A percentile compares a stretch with the other conserved stretches of the same genome.
Evolutionary conservation across 306 rosid genomes (phyloP).

Genomic region (Ammopiptanthus mongolicus): DNA sequence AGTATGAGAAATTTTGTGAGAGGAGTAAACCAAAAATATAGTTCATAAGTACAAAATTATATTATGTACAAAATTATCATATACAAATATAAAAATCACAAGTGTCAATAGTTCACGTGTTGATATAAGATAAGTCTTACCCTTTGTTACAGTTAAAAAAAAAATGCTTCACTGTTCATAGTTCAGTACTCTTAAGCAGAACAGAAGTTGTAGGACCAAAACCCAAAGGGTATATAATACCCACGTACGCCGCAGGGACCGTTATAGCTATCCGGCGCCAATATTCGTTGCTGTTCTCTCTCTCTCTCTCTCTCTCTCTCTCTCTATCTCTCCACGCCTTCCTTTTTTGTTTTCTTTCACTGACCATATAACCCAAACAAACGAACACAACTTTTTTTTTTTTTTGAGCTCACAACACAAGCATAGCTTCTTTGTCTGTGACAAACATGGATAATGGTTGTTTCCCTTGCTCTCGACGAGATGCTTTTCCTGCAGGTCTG

Average conservation of each 20-base stretch:
- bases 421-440: conserved; percentile 18
- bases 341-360: background rate
- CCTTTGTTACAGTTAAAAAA: too few species aligned
- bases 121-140: too few species aligned
- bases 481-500: conserved; percentile 78
- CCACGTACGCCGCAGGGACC: conserved; percentile 47
- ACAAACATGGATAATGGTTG: conserved; percentile 73
- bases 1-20: too few species aligned
- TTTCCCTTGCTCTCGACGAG: conserved; percentile 68
- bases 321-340: background rate
- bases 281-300: conserved; percentile 45
- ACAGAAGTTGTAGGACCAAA: conserved; percentile 13
- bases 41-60: too few species aligned
- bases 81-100: too few species aligned
- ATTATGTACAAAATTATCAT: too few species aligned
- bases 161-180: too few species aligned
- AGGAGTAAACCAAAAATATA: too few species aligned
- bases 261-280: conserved; percentile 73
- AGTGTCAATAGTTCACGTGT: too few species aligned
- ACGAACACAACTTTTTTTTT: conserved; percentile 26
- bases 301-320: conserved; percentile 6
- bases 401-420: conserved; percentile 24
- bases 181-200: background rate
- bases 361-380: conserved; percentile 47
- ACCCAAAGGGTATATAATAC: conserved; percentile 27